Evolutionary conservation across 345 rosid species (phyloP), one percentile per base, ranked within the genome.

Genomic region (Eucalyptus leucophloia): DNA sequence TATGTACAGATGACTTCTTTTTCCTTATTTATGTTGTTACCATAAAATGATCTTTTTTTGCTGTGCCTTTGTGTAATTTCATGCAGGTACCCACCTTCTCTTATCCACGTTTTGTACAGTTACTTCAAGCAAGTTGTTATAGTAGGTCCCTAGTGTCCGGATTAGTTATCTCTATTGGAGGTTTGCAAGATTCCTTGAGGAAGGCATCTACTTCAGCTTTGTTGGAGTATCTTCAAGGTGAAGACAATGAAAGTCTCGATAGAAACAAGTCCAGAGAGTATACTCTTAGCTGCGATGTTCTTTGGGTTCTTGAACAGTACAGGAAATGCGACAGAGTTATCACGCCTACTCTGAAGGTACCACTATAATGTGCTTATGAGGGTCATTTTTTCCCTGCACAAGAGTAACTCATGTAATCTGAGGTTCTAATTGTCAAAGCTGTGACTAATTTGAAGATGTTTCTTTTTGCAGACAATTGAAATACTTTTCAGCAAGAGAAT

Each of bases 321-420:
- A 95, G 92, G 93, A 95, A 94, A 93, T 92, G 95, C 62, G 98
- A 97, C 88, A 93, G 99, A 90, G 96, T 97, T 53, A 94, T 97
- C 87, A 88, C 96, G 62, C 99, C 98, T 32, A 94, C 98, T 88
- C 93, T 97, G 87, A 97, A 97, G 99, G 99, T 98, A 94, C 69
- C 3, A 23, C 67, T 45, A 26, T 34, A 50, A 86, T 86, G 87
- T 49, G 28, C 47, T 37, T 40, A 32, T 86, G 54, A 37, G 53
- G 54, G 87, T 86, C 9, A 50, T 86, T 30, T 32, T 86, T 87
- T 40, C 37, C 56, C 51, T 87, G 45, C 56, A 86, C 62, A 18
- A 49, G 42, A 54, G 53, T 65, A 44, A 87, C 7, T 34, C 37
- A 7, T 67, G 72, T 60, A 21, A 40, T 23, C 51, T 18, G 83